A percentile compares a stretch with the other conserved stretches of the same genome.
phyloP scores from a whole-genome alignment of 2,329 filamentous ascomycete species.

The Cladosporium sp. region DNA sequence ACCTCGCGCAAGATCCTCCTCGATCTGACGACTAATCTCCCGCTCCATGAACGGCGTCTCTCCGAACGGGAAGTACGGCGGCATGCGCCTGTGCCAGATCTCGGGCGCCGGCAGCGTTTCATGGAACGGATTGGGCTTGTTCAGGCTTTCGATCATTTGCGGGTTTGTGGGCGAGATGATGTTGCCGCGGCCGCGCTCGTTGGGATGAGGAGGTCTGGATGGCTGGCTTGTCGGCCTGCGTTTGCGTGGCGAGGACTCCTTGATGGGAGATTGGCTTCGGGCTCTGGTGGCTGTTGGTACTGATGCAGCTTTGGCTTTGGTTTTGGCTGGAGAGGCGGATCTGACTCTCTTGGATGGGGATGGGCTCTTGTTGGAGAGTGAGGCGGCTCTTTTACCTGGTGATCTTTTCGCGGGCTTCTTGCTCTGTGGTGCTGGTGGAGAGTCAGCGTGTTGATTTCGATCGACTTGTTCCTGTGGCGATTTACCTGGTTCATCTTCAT shows the following conservation, averaged over 20 bases:
- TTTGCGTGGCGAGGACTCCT: background rate
- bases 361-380: background rate
- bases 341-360: background rate
- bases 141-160: conserved; percentile 10
- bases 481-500: background rate
- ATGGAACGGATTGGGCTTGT: conserved; percentile 31
- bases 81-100: conserved; percentile 35
- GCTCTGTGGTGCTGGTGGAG: background rate
- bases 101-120: conserved; percentile 32
- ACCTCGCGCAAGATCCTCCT: conserved; percentile 31
- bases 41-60: conserved; percentile 35
- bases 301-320: background rate
- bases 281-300: background rate
- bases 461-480: background rate
- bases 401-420: background rate
- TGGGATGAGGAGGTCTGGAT: background rate
- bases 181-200: background rate
- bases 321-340: background rate
- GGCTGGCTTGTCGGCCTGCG: too few species aligned
- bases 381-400: background rate
- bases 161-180: conserved; percentile 26
- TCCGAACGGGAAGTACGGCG: conserved; percentile 34
- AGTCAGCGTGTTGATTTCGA: background rate
- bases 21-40: conserved; percentile 31
- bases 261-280: background rate